phyloP scores from a whole-genome alignment of 2,329 filamentous ascomycete genomes.

The Thermothelomyces thermophilus region DNA sequence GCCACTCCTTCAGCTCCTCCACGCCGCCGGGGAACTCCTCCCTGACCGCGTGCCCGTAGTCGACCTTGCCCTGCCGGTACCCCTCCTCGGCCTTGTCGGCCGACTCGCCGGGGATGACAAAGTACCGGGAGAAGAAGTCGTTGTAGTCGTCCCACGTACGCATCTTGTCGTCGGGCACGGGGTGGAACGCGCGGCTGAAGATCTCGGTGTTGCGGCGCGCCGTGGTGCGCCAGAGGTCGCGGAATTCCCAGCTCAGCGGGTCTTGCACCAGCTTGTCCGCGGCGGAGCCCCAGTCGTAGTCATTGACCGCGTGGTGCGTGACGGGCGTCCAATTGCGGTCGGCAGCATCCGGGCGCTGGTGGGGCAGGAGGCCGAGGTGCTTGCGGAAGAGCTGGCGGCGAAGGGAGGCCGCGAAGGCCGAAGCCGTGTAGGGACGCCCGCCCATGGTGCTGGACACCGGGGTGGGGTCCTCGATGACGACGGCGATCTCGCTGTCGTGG shows the following conservation, averaged over 20 bases:
- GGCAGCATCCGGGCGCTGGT: constrained; percentile 61
- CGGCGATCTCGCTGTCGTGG: constrained; percentile 86
- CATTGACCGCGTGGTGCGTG: constrained; percentile 57
- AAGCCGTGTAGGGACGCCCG: constrained; percentile 63
- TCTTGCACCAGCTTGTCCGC: constrained; percentile 66
- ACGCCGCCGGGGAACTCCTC: constrained; percentile 70
- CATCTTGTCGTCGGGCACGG: constrained; percentile 62
- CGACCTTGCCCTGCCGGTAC: constrained; percentile 54
- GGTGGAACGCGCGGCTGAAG: constrained; percentile 77
- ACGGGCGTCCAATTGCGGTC: constrained; percentile 74
- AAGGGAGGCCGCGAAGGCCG: constrained; percentile 70
- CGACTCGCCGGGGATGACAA: constrained; percentile 48
- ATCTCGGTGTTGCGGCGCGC: constrained; percentile 73
- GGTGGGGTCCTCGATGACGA: constrained; percentile 74
- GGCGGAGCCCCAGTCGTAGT: constrained; percentile 63
- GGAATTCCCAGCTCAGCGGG: constrained; percentile 63
- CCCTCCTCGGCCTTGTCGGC: constrained; percentile 36
- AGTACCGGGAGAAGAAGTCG: constrained; percentile 61
- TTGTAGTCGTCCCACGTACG: constrained; percentile 69
- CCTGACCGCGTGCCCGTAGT: constrained; percentile 81
- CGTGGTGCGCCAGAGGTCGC: constrained; percentile 63
- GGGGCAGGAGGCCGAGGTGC: constrained; percentile 75
- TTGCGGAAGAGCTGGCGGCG: constrained; percentile 85
- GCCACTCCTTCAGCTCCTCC: constrained; percentile 63
- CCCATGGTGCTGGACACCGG: constrained; percentile 67